Conservation (phyloP, 345 rosid species). For the Moricandia arvensis region DNA sequence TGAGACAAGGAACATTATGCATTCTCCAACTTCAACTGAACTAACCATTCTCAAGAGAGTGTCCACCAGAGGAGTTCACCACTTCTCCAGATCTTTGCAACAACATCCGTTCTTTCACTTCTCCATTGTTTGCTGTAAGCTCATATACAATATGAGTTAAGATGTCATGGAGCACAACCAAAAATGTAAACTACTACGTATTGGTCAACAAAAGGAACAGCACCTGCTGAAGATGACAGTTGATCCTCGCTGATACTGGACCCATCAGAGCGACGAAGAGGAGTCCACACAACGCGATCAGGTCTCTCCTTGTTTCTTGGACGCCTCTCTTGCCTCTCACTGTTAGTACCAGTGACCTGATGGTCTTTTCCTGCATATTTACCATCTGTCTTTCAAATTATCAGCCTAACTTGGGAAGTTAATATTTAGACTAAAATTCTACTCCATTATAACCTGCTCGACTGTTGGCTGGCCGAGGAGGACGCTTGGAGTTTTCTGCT, state of each 20-base stretch:
- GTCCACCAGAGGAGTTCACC: slow-evolving; percentile 30
- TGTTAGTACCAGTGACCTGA: slow-evolving; percentile 37
- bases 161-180: slow-evolving; percentile 14
- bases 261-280: slow-evolving; percentile 60
- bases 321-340: slow-evolving; percentile 55
- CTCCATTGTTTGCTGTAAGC: slow-evolving; percentile 40
- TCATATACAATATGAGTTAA: background rate
- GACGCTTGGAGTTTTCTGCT: slow-evolving; percentile 41
- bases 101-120: slow-evolving; percentile 36
- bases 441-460: slow-evolving; percentile 33
- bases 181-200: slow-evolving; percentile 8
- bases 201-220: slow-evolving; percentile 4
- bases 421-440: background rate
- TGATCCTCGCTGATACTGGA: slow-evolving; percentile 48
- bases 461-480: slow-evolving; percentile 16
- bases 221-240: slow-evolving; percentile 45
- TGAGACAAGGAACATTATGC: background rate
- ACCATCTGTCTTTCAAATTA: slow-evolving; percentile 34
- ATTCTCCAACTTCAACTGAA: slow-evolving; percentile 10
- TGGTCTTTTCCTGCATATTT: slow-evolving; percentile 47
- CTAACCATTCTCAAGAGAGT: slow-evolving; percentile 47
- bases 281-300: slow-evolving; percentile 71
- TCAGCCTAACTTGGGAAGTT: slow-evolving; percentile 2
- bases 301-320: slow-evolving; percentile 65
- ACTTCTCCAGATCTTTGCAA: slow-evolving; percentile 30